Base-by-base conservation (phyloP, 768 basidiomycete genomes). In the Rhizopogon vinicolor region DNA sequence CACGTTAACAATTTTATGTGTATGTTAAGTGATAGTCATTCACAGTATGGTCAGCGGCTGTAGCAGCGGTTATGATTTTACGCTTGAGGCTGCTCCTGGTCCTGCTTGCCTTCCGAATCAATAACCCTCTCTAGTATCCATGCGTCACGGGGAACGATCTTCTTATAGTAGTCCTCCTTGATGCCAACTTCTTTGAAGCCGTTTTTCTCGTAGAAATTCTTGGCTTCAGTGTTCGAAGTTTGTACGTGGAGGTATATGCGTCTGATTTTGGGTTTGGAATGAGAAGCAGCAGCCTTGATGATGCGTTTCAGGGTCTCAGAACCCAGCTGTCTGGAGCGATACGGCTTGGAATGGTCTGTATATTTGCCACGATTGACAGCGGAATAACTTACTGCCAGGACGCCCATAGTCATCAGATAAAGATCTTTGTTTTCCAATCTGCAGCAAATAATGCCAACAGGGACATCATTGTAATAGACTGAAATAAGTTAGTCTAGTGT, bases 401-500 rank as follows among this genome's bases (percentile, higher is more conserved):
- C 74, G 43, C 92, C 93, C 86, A 95, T 87, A 49, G 93, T 95
- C 87, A 93, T 91, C 66, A 94, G 78, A 73, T 95, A 95, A 51
- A 72, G 44, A 57, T 66, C 68, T 19, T 83, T 82, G 52, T 75
- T 79, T 71, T 96, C 93, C 57, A 93, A 70, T 56, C 91, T 83
- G 74, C 89, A 92, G 70, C 90, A 93, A 64, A 94, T 81, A 5
- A 86, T 91, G 56, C 93, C 93, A 59, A 95, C 86, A 44, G 93
- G 91, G 55, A 96, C 78, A 74, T 96, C 93, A 74, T 93, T 94
- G 74, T 88, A 94, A 73, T 93, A 94, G 46, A 94, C 93, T 93
- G 62, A 44, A 41, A 22, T 28, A 45, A 41, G 7, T 49, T 49
- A 49, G 48, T 9, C 8, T 37, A 16, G 48, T 37, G 35, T 10